Percentiles rank a stretch among this genome's conserved stretches.
These are phyloP conservation scores for Aphanomyces euteiches DNA, from an alignment of 352 stramenopile species.

Conservation along the genomic window DNA sequence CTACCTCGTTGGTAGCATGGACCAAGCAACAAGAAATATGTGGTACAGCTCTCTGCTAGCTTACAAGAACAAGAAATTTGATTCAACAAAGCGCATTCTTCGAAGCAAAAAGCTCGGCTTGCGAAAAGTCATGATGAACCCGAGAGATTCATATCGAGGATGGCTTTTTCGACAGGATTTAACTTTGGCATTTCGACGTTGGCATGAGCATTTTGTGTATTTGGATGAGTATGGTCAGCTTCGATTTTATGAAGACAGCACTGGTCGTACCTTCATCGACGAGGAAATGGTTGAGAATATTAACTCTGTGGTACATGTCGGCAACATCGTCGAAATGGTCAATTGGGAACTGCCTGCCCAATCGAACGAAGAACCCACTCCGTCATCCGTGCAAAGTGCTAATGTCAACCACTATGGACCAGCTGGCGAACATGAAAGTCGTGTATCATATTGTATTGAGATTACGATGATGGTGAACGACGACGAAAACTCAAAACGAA, in stretches of 20 bases:
- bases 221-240: slow-evolving; percentile 65
- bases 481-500: slow-evolving; percentile 1
- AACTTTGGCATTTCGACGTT: slow-evolving; percentile 76
- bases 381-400: background rate
- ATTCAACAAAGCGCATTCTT: background rate
- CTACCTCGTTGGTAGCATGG: background rate
- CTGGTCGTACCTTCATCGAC: slow-evolving; percentile 19
- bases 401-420: slow-evolving; percentile 18
- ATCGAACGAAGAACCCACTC: background rate
- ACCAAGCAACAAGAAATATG: background rate
- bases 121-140: slow-evolving; percentile 29
- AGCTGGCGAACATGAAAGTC: slow-evolving; percentile 1
- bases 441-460: slow-evolving; percentile 28
- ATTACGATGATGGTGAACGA: slow-evolving; percentile 12
- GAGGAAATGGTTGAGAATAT: slow-evolving; percentile 25
- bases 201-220: slow-evolving; percentile 78
- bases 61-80: background rate
- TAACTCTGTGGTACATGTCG: slow-evolving; percentile 17
- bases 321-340: slow-evolving; percentile 22
- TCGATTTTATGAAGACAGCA: slow-evolving; percentile 29
- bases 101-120: slow-evolving; percentile 8
- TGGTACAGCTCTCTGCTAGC: background rate
- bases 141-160: slow-evolving; percentile 63
- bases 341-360: slow-evolving; percentile 17
- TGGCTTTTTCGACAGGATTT: slow-evolving; percentile 83